Base-by-base conservation (phyloP, 345 rosid species). In the Citrus reticulata region DNA sequence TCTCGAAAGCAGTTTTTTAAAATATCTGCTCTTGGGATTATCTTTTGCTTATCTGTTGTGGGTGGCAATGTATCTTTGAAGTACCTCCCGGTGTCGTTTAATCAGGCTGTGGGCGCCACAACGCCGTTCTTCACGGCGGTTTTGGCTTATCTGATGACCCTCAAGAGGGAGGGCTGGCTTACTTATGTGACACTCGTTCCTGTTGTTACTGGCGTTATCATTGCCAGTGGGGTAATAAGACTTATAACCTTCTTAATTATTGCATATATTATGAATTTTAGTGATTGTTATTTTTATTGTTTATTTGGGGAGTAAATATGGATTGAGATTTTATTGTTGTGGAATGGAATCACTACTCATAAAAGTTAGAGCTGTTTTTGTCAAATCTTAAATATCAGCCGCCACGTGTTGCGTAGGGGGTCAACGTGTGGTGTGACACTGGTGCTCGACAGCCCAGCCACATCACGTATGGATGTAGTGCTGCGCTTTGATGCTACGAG, bases 81-180 rank as follows among this genome's bases (percentile, higher is more conserved):
- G 60, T 87, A 82, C n/a, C 85, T 87, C 30, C 90, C 90, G 2
- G 88, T 87, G 30, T 87, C 90, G 40, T 85, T 87, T 40, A 87
- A 87, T 34, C 88, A 88, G 81, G 90, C 90, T 11, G 72, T 87
- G 7, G 87, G 90, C 1, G 90, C 90, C 74, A 85, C 90, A 1
- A 87, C 90, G 19, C 90, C 90, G 1, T 85, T 87, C 49, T 87
- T 87, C 80, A 85, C 90, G 7, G 87, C 88, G 8, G 73, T 85
- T 54, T 82, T 87, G 22, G 88, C 86, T 5, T 84, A 78, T 73
- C 58, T 85, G 63, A 76, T 87, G 77, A 85, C 87, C 7, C 42
- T 67, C 49, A 85, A 74, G 83, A 78, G 74, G 59, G 88, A 87
- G 70, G 83, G 83, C 24, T 83, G 83, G 80, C 62, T 85, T 29